Evolutionary conservation across 2,329 filamentous ascomycete genomes (phyloP).

Genomic region (Penicillium aurantiogriseum): DNA sequence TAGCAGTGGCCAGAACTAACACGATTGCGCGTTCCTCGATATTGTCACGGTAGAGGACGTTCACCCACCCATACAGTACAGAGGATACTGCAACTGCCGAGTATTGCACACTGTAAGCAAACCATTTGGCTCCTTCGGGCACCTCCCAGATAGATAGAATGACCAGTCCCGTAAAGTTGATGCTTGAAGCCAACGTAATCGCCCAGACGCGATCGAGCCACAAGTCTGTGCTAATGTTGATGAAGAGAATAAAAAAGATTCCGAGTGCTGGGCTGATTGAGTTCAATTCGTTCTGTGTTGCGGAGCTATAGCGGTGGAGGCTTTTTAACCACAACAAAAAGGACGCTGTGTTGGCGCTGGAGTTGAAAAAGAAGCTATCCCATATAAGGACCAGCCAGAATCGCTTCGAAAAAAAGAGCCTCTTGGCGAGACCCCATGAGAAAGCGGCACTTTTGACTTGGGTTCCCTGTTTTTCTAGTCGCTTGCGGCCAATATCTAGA

Average conservation of each 20-base stretch:
- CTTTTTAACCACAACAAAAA: not conserved
- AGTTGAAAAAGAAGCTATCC: not conserved
- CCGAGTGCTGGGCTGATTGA: not conserved
- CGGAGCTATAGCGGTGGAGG: not conserved
- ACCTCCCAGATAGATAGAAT: not conserved
- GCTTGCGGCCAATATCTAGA: not conserved
- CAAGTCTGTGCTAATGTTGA: not conserved
- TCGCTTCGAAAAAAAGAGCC: not conserved
- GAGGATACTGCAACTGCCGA: not conserved
- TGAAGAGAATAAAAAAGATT: not conserved
- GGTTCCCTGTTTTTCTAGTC: not conserved
- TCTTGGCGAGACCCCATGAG: not conserved
- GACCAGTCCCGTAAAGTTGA: not conserved
- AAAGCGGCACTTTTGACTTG: not conserved
- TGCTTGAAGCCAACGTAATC: not conserved
- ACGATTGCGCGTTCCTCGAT: not conserved
- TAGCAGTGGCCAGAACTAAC: not conserved
- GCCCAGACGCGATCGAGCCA: not conserved
- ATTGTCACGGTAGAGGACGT: not conserved
- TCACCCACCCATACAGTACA: not conserved
- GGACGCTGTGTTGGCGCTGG: not conserved
- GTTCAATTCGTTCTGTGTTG: not conserved
- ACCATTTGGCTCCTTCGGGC: not conserved
- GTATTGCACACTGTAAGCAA: not conserved
- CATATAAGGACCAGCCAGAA: not conserved